These are phyloP conservation scores for Rhodamnia rubescens DNA, from an alignment of 345 rosid species.

Conservation along the genomic window DNA sequence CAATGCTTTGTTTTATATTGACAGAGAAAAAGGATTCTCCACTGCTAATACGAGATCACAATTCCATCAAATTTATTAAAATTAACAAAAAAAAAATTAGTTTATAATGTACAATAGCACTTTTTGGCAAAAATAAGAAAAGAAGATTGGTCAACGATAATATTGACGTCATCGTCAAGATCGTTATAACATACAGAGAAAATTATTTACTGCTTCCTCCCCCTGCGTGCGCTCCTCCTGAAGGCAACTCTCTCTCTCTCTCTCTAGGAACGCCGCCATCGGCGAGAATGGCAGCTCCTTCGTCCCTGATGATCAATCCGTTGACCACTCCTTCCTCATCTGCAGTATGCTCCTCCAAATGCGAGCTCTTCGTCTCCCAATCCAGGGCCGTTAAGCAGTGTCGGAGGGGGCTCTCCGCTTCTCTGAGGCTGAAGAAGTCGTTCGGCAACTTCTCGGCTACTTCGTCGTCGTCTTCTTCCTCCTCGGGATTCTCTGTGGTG, in stretches of 20 bases:
- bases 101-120: not conserved
- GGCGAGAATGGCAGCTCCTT: constrained; percentile 29
- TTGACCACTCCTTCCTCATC: constrained; percentile 14
- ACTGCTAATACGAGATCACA: not conserved
- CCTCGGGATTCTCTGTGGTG: constrained; percentile 28
- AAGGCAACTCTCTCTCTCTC: too few relatives aligned
- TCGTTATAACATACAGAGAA: not conserved
- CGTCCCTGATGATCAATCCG: constrained; percentile 22
- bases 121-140: not conserved
- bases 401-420: not conserved
- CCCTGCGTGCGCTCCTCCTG: too few relatives aligned
- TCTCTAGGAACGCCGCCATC: not conserved
- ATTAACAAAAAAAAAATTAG: rapidly evolving
- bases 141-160: not conserved
- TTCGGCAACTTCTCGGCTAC: constrained; percentile 10
- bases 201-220: not conserved
- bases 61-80: not conserved
- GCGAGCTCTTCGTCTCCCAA: not conserved
- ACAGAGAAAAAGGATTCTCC: not conserved
- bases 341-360: not conserved
- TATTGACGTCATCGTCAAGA: not conserved
- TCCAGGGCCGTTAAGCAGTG: not conserved
- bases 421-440: not conserved
- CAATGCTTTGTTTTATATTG: not conserved
- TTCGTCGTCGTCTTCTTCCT: not conserved